Evolutionary conservation across 78 protist genomes (phyloP), one percentile per base, ranked within the genome.

Genomic region (Protostelium mycophagum): DNA sequence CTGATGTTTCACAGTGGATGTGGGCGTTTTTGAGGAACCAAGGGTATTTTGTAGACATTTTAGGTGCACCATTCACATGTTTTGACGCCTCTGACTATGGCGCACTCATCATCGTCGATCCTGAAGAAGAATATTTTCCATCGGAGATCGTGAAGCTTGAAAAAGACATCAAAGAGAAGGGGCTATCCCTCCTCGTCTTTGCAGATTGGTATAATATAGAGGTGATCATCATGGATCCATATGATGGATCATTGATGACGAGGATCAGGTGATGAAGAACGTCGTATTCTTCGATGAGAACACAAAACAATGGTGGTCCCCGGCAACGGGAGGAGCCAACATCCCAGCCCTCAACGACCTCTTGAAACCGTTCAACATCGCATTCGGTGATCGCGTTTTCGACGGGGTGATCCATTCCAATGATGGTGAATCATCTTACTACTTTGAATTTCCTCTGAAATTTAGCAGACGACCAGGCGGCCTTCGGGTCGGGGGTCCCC

Each of bases 261-360:
- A n/a, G n/a, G n/a, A n/a, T 51, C 73, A 90, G 28, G 88, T 97
- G 0, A 94, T 98, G 96, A 38, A 93, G 16, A 88, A 87, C 37
- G 36, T 98, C 28, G 34, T 63, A 28, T 98, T 98, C 86, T 84
- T 86, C 23, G 99, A 98, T 84, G 97, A 96, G 0, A 97, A 97
- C 91, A 96, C 98, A 0, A 63, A 87, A 23, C 85, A 83, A 28
- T 83, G 85, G 89, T 97, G 99, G 98, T 28, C 35, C 0, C 98
- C 99, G 0, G 95, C 88, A 29, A 97, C 97, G 1, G 98, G 98
- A 28, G 99, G 99, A 28, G 36, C 96, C 34, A 98, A 98, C 86
- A 85, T 98, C 1, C 99, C 99, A 0, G 97, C 98, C 0, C 87
- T 98, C 39, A 98, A 98, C 91, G 96, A 89, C 9, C 93, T 98